Evolutionary conservation across 1,139 yeast species (phyloP), one percentile per base, ranked within the genome.

Genomic region (Debaryomycetaceae sp.): DNA sequence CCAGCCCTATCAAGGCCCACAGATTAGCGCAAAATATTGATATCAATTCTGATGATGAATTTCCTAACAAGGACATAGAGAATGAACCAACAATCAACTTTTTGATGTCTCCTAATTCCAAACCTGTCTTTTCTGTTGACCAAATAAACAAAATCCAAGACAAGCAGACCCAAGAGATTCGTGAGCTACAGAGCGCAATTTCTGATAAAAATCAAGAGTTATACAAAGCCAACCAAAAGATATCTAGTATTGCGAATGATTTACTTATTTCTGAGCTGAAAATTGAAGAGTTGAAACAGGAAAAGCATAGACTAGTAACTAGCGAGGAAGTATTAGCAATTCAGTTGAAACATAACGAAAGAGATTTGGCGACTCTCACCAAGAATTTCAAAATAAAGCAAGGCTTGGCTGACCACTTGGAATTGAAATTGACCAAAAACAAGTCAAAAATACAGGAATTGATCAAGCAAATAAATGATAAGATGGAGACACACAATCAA

Each of bases 71-170:
- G 42, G 64, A 57, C 20, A 55, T 42, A 17, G 51, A 45, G 24
- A 50, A 53, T 17, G 66, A 66, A 44, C 68, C 69, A 1, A 65
- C 72, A 0, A 59, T 62, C 34, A 65, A 66, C 49, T 62, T 66
- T 43, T 49, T 64, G 30, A 56, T 61, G 59, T 65, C 72, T 1
- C 71, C 72, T 13, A 66, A 66, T 45, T 67, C 73, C 5, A 68
- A 66, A 42, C 74, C 75, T 1, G 60, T 66, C 2, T 70, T 68
- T 42, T 64, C 75, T 1, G 50, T 62, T 22, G 58, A 60, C 22
- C 67, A 68, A 41, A 54, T 70, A n/a, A 55, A 59, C 37, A 58
- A 60, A 40, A 56, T 70, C 42, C 69, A 66, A 46, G 45, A 49
- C 6, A 60, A 60, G 7, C 63, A 66, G 42, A 49, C 55, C 6